phyloP scores from a whole-genome alignment of 1,284 basidiomycete species.

The Marasmius sp. region DNA sequence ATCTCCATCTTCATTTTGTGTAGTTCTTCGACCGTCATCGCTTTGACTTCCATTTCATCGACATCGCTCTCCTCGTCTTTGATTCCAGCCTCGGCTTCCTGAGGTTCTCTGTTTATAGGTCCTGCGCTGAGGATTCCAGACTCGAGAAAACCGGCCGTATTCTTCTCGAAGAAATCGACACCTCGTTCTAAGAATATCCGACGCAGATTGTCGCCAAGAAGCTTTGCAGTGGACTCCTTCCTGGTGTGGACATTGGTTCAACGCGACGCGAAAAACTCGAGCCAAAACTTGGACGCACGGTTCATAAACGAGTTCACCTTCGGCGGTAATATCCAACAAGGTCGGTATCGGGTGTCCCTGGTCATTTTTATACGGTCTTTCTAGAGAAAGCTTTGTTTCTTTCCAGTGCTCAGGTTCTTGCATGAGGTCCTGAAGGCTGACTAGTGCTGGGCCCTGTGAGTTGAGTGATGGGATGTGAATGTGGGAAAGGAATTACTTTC shows the following conservation, averaged over 20 bases:
- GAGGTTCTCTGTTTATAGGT: conserved; percentile 16
- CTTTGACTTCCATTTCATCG: conserved; percentile 31
- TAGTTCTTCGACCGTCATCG: conserved; percentile 75
- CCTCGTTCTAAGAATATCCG: conserved; percentile 74
- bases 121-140: conserved; percentile 21
- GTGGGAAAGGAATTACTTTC: not conserved
- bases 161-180: conserved; percentile 68
- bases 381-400: conserved; percentile 63
- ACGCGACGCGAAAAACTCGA: conserved; percentile 13
- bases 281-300: conserved; percentile 44
- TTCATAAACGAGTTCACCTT: conserved; percentile 68
- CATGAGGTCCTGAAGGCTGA: not conserved
- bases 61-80: conserved; percentile 29
- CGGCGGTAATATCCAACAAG: conserved; percentile 68
- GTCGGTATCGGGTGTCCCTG: conserved; percentile 57
- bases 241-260: conserved; percentile 31
- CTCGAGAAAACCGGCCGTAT: conserved; percentile 31
- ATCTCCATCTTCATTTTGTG: conserved; percentile 71
- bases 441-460: not conserved
- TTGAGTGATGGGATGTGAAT: no score
- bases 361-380: conserved; percentile 78
- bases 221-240: conserved; percentile 51
- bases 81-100: conserved; percentile 20
- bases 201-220: conserved; percentile 61
- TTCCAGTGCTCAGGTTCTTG: conserved; percentile 39